A percentile compares a stretch with the other conserved stretches of the same genome.
Conservation (phyloP, 1,139 yeast species). For the Candida sp. region DNA sequence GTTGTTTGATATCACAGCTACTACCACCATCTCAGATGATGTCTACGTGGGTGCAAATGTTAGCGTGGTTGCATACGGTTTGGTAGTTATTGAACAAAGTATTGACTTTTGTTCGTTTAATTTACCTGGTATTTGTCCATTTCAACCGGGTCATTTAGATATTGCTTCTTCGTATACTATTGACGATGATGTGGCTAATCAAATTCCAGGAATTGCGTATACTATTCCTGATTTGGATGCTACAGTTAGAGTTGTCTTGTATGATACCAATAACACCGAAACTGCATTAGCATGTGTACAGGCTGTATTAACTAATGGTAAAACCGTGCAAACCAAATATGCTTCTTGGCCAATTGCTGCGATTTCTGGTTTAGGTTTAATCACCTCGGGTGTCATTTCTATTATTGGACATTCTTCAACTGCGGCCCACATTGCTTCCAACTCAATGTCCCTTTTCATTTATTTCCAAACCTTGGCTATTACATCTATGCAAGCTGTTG, state of each 20-base stretch:
- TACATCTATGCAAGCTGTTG: conserved; percentile 94
- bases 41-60: conserved; percentile 69
- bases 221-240: conserved; percentile 96
- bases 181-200: conserved; percentile 34
- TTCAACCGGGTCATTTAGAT: conserved; percentile 84
- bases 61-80: conserved; percentile 80
- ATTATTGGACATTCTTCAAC: conserved; percentile 88
- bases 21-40: conserved; percentile 60
- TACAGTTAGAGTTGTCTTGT: conserved; percentile 68
- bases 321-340: conserved; percentile 90
- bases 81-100: conserved; percentile 53
- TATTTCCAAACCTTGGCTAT: conserved; percentile 95
- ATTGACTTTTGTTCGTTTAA: conserved; percentile 63
- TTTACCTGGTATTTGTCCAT: conserved; percentile 67
- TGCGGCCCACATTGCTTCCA: conserved; percentile 96
- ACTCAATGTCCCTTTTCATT: conserved; percentile 86
- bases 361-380: conserved; percentile 79
- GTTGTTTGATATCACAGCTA: conserved; percentile 68
- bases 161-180: conserved; percentile 42
- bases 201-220: conserved; percentile 81
- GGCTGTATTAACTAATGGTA: conserved; percentile 82
- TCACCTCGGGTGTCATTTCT: conserved; percentile 84
- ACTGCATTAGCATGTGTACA: conserved; percentile 84
- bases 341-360: conserved; percentile 99
- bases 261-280: conserved; percentile 33